phyloP scores from a whole-genome alignment of 2,329 filamentous ascomycete species.

The Diplocarpon rosae region DNA sequence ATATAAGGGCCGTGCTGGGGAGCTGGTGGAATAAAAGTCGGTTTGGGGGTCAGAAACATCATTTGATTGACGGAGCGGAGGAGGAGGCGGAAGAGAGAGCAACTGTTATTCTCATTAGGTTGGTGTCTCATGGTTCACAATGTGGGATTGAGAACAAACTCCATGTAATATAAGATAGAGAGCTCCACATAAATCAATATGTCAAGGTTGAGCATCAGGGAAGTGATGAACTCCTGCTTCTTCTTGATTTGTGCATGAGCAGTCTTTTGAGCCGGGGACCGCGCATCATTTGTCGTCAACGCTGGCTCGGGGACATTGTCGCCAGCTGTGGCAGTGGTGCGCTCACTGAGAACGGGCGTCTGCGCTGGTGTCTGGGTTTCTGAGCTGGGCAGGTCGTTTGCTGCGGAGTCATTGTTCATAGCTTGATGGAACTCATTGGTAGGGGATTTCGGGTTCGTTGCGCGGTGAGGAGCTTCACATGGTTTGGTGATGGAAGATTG shows the following conservation, averaged over 20 bases:
- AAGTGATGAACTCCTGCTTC: slow-evolving; percentile 42
- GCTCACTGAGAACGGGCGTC: background rate
- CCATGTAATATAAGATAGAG: slow-evolving; percentile 58
- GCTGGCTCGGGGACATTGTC: background rate
- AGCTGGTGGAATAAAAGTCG: slow-evolving; percentile 42
- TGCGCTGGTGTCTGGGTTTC: slow-evolving; percentile 8
- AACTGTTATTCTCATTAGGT: slow-evolving; percentile 33
- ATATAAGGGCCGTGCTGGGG: slow-evolving; percentile 45
- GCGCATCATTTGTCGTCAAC: slow-evolving; percentile 5
- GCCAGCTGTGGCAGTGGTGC: background rate
- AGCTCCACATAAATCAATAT: slow-evolving; percentile 53
- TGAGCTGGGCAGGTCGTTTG: slow-evolving; percentile 27
- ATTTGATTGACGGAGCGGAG: slow-evolving; percentile 49
- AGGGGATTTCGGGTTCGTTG: background rate
- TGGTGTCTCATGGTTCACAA: background rate
- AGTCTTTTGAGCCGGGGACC: slow-evolving; percentile 22
- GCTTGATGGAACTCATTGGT: slow-evolving; percentile 23
- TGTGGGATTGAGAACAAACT: slow-evolving; percentile 37
- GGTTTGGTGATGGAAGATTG: background rate
- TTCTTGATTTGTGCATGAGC: slow-evolving; percentile 40
- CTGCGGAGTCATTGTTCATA: slow-evolving; percentile 42
- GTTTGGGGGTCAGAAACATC: slow-evolving; percentile 50
- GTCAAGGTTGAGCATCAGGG: slow-evolving; percentile 51
- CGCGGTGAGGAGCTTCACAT: slow-evolving; percentile 7
- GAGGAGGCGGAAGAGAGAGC: slow-evolving; percentile 51